These are phyloP conservation scores for Alternaria sp. DNA, from an alignment of 2,329 filamentous ascomycete species.

Conservation along the genomic window DNA sequence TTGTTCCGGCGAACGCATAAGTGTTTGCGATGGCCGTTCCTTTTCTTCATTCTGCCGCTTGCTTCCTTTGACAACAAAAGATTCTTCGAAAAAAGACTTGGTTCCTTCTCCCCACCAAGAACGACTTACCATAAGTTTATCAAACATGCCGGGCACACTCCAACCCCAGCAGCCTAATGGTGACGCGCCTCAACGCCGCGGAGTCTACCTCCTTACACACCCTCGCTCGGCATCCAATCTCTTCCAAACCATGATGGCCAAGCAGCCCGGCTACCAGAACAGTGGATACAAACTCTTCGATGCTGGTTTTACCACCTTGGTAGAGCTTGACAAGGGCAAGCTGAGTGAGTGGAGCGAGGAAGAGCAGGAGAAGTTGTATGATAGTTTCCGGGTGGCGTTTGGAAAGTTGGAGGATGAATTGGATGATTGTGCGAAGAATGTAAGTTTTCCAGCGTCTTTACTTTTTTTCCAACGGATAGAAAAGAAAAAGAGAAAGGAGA, in stretches of 20 bases:
- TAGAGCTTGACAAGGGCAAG: conserved; percentile 13
- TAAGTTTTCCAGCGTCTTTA: conserved; percentile 11
- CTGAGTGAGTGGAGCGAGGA: conserved; percentile 20
- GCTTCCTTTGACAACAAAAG: background rate
- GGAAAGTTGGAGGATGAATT: conserved; percentile 24
- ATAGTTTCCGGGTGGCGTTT: conserved; percentile 13
- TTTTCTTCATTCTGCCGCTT: background rate
- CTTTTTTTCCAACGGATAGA: too few species aligned
- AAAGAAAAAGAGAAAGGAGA: background rate
- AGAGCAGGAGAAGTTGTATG: conserved; percentile 14
- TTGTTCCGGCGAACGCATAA: background rate
- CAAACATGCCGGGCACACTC: conserved; percentile 17
- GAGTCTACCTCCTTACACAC: conserved; percentile 29
- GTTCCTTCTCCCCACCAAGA: background rate
- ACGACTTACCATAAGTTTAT: background rate
- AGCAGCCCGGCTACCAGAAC: conserved; percentile 25
- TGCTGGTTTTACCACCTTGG: conserved; percentile 10
- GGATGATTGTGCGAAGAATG: conserved; percentile 22
- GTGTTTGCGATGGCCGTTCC: background rate
- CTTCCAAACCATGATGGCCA: conserved; percentile 33
- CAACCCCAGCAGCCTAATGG: conserved; percentile 1
- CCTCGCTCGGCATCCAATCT: conserved; percentile 30
- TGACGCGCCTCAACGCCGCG: conserved; percentile 6
- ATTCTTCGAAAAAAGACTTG: background rate
- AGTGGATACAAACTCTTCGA: conserved; percentile 28